phyloP scores from a whole-genome alignment of 2,329 filamentous ascomycete genomes.

The Chaetomiaceae sp. region DNA sequence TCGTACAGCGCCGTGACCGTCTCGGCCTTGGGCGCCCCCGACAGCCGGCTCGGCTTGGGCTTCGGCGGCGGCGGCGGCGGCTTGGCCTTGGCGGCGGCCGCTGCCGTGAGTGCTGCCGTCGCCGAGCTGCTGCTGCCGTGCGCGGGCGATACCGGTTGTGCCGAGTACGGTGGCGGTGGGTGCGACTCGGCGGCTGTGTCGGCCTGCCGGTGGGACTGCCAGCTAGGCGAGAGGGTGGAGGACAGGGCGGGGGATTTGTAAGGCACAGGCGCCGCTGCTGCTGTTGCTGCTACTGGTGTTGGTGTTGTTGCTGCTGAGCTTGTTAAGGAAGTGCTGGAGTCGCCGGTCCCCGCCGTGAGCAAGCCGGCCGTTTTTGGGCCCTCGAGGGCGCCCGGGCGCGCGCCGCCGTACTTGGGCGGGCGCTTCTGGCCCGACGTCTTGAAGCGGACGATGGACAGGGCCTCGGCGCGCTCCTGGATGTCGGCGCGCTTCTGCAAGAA shows the following conservation, averaged over 20 bases:
- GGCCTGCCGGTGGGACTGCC: constrained; percentile 23
- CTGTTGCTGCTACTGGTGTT: constrained; percentile 7
- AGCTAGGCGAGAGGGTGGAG: constrained; percentile 13
- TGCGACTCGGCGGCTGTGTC: constrained; percentile 45
- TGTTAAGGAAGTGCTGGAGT: too few species aligned
- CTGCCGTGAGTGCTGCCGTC: constrained; percentile 35
- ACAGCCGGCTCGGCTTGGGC: constrained; percentile 56
- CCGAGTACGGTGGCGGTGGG: constrained; percentile 67
- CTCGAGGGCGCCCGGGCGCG: constrained; percentile 50
- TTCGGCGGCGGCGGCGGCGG: constrained; percentile 39
- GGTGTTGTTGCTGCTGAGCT: constrained; percentile 19
- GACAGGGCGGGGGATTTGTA: constrained; percentile 26
- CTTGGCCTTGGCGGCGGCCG: constrained; percentile 57
- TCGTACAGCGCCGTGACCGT: constrained; percentile 90
- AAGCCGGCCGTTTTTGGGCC: constrained; percentile 43
- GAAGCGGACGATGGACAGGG: constrained; percentile 79
- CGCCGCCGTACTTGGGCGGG: constrained; percentile 53
- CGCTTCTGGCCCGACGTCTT: constrained; percentile 73
- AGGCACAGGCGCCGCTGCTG: constrained; percentile 9
- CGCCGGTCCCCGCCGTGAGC: constrained; percentile 46
- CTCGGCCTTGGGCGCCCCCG: constrained; percentile 52
- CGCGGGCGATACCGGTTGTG: constrained; percentile 28
- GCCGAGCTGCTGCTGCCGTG: constrained; percentile 26
- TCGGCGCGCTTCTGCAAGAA: constrained; percentile 86
- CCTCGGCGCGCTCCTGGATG: constrained; percentile 78